Evolutionary conservation across 768 basidiomycete genomes (phyloP), one percentile per base, ranked within the genome.

Genomic region (Leucocoprinus birnbaumii): DNA sequence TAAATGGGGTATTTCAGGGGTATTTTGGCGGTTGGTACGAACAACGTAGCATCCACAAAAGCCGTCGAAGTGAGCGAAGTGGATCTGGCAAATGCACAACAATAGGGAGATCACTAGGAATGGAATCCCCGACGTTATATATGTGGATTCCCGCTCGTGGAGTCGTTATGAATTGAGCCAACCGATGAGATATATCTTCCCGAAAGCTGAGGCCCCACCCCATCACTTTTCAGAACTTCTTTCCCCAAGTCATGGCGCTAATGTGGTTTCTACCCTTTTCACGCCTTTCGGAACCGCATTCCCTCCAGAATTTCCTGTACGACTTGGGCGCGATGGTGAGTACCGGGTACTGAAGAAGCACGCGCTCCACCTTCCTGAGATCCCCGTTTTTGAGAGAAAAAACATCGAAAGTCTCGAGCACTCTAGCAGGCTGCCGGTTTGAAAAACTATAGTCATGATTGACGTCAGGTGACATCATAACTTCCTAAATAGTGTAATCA

Each of bases 401-500:
- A 31, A 11, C 31, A n/a, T 31, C 6, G 31, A 31, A 5, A 31
- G 5, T 11, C 31, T 5, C 31, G 31, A 5, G 11, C 31, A 31
- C 11, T 31, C n/a, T n/a, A n/a, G n/a, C n/a, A n/a, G n/a, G 40
- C 18, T 6, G 40, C 40, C 10, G 7, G 11, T 44, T 22, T 44
- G 18, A 24, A 44, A 21, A 25, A 40, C 31, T 11, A 16, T 7
- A 7, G 46, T 50, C 48, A 50, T 22, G 37, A 24, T 22, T 50
- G 48, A 50, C 48, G 48, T 50, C 48, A 50, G 38, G 6, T 50
- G 9, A 50, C 25, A 37, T 50, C 48, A 50, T 40, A 7, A 7
- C 24, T 50, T 10, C 48, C 31, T 49, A 35, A 21, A 10, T 18
- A 4, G 48, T 35, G 22, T 41, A 41, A 19, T 31, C 31, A 31